Evolutionary conservation across 2,329 filamentous ascomycete species (phyloP).

Genomic region (Dothideomycetes sp.): DNA sequence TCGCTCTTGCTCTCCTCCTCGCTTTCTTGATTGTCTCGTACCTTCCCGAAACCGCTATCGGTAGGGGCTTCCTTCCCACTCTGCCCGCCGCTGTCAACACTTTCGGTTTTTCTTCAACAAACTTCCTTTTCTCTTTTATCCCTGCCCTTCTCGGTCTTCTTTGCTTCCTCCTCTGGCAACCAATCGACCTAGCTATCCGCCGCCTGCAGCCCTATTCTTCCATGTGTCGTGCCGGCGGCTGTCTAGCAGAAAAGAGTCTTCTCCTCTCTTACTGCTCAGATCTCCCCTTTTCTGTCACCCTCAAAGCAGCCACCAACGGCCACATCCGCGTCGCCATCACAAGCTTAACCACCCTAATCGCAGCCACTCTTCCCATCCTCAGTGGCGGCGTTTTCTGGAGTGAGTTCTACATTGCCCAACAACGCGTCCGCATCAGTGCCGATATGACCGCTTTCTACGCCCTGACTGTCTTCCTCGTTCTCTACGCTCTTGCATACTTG

Average conservation of each 20-base stretch:
- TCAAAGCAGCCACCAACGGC: constrained; percentile 49
- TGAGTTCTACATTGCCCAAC: constrained; percentile 45
- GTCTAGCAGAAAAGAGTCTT: constrained; percentile 53
- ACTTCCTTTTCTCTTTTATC: constrained; percentile 77
- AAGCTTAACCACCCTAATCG: constrained; percentile 51
- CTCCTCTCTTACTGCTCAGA: constrained; percentile 63
- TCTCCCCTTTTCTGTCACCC: constrained; percentile 50
- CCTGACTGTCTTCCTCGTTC: constrained; percentile 63
- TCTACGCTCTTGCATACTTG: constrained; percentile 57
- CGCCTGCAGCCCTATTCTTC: constrained; percentile 62
- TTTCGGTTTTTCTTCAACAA: constrained; percentile 68
- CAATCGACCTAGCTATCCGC: constrained; percentile 56
- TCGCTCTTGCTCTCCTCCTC: constrained; percentile 52
- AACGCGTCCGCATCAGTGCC: constrained; percentile 57
- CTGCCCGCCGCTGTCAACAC: constrained; percentile 41
- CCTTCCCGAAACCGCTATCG: constrained; percentile 52
- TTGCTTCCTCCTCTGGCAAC: constrained; percentile 58
- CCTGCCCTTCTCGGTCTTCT: constrained; percentile 59
- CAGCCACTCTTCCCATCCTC: constrained; percentile 56
- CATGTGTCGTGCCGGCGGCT: constrained; percentile 48
- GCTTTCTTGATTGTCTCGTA: constrained; percentile 74
- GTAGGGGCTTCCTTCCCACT: constrained; percentile 61
- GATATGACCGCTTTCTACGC: constrained; percentile 61
- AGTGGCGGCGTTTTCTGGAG: constrained; percentile 66
- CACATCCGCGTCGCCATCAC: constrained; percentile 58